Conservation (phyloP, 2,329 filamentous ascomycete genomes). For the Exophiala bonariae region DNA sequence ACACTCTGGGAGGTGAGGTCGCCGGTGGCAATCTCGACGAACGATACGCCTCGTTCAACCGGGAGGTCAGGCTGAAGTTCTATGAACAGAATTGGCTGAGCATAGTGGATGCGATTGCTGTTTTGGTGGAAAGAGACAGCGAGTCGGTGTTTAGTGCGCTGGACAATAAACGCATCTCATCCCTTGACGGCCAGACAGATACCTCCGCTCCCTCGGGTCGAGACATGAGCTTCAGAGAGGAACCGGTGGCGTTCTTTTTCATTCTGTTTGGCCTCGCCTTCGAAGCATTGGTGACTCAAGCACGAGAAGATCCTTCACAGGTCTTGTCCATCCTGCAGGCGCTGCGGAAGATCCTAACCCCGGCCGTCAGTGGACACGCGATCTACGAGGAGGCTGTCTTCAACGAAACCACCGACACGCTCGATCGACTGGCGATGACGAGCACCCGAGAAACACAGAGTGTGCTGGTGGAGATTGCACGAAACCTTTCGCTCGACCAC, state of each 20-base stretch:
- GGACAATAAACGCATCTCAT: constrained; percentile 68
- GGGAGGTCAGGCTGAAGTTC: constrained; percentile 89
- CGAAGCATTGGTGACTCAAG: constrained; percentile 85
- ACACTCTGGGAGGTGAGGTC: constrained; percentile 77
- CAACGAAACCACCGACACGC: constrained; percentile 92
- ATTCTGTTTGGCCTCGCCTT: constrained; percentile 96
- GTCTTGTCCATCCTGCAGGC: constrained; percentile 86
- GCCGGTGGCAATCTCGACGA: constrained; percentile 85
- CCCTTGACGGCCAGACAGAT: constrained; percentile 30
- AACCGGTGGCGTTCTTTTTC: constrained; percentile 98
- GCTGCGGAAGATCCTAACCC: constrained; percentile 90
- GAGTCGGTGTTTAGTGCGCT: constrained; percentile 96
- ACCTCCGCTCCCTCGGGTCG: constrained; percentile 42
- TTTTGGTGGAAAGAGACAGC: constrained; percentile 94
- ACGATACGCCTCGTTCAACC: constrained; percentile 90
- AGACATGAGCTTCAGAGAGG: constrained; percentile 96
- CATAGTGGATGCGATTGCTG: constrained; percentile 94
- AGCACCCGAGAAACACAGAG: constrained; percentile 85
- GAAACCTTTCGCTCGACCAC: constrained; percentile 85
- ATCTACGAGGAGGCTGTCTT: constrained; percentile 97
- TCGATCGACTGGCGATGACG: constrained; percentile 88
- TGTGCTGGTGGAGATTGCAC: constrained; percentile 91
- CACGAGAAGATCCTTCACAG: constrained; percentile 69
- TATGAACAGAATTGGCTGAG: constrained; percentile 98
- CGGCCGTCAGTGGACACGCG: constrained; percentile 90